Base-by-base conservation (phyloP, 164 flowering plant genomes). In the Saururus chinensis region DNA sequence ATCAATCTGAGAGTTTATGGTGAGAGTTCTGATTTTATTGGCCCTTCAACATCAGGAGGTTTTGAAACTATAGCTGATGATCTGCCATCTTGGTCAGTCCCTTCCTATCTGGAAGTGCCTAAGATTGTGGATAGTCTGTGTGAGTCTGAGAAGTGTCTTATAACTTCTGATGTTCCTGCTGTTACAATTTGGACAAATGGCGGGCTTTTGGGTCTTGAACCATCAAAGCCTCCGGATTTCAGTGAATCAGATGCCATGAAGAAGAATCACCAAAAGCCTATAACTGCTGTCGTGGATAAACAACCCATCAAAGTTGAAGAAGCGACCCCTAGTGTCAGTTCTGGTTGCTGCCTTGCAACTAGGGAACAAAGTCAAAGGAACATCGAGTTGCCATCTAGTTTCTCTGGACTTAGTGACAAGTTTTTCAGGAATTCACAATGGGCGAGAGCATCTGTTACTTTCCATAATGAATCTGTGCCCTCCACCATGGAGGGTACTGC, bases 171-270 rank as follows among this genome's bases (percentile, higher is more conserved):
- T 64, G 65, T 51, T 59, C 51, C 68, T 42, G 64, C 89, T 54
- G 66, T 76, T 54, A 64, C 49, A 16, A 68, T 88, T 71, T 93
- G 99, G 99, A 90, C 96, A 56, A 93, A 90, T 76, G 99, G 99
- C 57, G 82, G 87, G 57, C 75, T 93, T 30, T 71, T 93, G 26
- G 97, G 97, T 51, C 91, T 93, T 65, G 68, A 81, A 76, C 99
- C 99, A 57, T 87, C 96, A 58, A 93, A 90, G 72, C 97, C 99
- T 72, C 85, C 88, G 20, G 89, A 76, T 75, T 79, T 60, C 56
- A 68, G 76, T 64, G 64, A 37, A 14, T 35, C 72, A 53, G 75
- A 61, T 69, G 41, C 60, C 70, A 72, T 12, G 1, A 62, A 60
- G 60, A 68, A 66, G 56, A 56, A 56, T 55, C 53, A 63, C 11